Evolutionary conservation across 768 basidiomycete genomes (phyloP).

Genomic region (Suillus luteus): DNA sequence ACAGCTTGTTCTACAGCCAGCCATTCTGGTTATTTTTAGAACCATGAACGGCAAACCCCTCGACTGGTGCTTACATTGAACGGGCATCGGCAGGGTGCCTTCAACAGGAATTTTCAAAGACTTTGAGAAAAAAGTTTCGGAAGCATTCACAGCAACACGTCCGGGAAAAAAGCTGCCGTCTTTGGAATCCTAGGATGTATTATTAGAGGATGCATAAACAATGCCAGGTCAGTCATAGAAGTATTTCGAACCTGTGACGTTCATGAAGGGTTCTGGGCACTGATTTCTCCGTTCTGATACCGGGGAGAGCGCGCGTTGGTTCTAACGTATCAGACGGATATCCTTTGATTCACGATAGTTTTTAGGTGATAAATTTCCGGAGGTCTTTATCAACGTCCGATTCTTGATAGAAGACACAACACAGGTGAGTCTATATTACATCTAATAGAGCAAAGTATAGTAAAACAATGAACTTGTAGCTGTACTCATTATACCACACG

Average conservation of each 20-base stretch:
- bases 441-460: not conserved
- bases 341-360: not conserved
- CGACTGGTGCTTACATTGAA: not conserved
- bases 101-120: not conserved
- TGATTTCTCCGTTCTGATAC: not conserved
- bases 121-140: too few relatives aligned
- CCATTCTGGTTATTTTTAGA: not conserved
- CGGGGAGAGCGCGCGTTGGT: not conserved
- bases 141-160: not conserved
- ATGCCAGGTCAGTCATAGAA: not conserved
- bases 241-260: too few relatives aligned
- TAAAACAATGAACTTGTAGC: not conserved
- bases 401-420: not conserved
- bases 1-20: not conserved
- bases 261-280: not conserved
- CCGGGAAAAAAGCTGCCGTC: not conserved
- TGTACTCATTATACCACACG: not conserved
- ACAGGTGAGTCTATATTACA: not conserved
- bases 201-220: not conserved
- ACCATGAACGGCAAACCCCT: not conserved
- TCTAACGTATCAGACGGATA: not conserved
- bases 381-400: not conserved
- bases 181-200: not conserved
- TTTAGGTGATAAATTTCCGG: not conserved
- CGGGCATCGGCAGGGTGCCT: not conserved